A percentile compares a stretch with the other conserved stretches of the same genome.
phyloP scores from a whole-genome alignment of 441 rosid species.

The Gossypium aridum region DNA sequence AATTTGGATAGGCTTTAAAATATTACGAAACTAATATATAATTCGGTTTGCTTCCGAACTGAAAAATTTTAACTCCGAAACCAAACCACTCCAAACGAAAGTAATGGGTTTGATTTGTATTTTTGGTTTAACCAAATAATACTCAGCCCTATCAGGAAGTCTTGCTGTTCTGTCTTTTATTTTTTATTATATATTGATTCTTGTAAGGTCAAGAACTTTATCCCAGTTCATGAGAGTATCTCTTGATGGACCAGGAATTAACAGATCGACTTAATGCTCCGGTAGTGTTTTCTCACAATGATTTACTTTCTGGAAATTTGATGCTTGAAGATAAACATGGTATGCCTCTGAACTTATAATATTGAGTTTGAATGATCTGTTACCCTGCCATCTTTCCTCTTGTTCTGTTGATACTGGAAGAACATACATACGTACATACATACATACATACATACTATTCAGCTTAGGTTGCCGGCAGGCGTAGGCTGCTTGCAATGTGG shows the following conservation, averaged over 20 bases:
- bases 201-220: constrained; percentile 4
- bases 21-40: no score
- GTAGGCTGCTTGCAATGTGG: not conserved
- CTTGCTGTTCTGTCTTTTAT: not conserved
- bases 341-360: constrained; percentile 12
- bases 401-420: no score
- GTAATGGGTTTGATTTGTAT: no score
- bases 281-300: constrained; percentile 88
- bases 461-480: not conserved
- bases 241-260: constrained; percentile 70
- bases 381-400: no score
- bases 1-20: no score
- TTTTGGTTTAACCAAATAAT: not conserved
- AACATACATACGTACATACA: no score
- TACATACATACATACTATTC: not conserved
- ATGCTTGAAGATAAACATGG: constrained; percentile 91
- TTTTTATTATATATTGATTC: constrained; percentile 14
- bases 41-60: no score
- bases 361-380: not conserved
- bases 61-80: no score
- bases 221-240: constrained; percentile 14
- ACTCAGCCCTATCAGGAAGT: not conserved
- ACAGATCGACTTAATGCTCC: constrained; percentile 67
- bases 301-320: constrained; percentile 89
- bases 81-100: no score